Base-by-base conservation (phyloP, 331 rosid genomes). In the Pyrus hybrid region DNA sequence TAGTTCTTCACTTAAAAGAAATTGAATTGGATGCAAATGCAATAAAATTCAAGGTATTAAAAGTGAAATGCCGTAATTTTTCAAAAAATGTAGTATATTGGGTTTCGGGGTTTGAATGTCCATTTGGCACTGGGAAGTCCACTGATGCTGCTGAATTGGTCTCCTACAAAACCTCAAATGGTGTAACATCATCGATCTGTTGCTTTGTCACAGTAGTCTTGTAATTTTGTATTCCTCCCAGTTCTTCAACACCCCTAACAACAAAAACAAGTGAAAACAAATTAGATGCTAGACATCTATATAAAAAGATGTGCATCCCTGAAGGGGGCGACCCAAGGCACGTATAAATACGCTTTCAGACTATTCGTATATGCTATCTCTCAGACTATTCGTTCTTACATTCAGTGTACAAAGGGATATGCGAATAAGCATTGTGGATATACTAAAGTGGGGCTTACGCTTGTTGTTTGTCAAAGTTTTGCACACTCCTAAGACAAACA, bases 81-180 rank as follows among this genome's bases (percentile, higher is more conserved):
- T 80, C 53, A 74, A 61, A 77, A 67, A 10, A 74, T 71, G 53
- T 80, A 74, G 71, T 80, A 80, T 77, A 82, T 20, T 30, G 83
- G 80, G 45, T 81, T 81, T 22, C 81, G 85, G 41, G 78, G 81
- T 76, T 81, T 71, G 70, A 80, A 80, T 61, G 85, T 78, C 5
- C 83, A 75, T 61, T 66, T 78, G 37, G 58, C 70, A 5, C 16
- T 70, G 5, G 85, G 87, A 78, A 29, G 62, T n/a, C 88, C 85
- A 30, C 71, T 41, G 56, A 81, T 47, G 73, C 85, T 78, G 80
- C 77, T 75, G 54, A 53, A 68, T 78, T 81, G 85, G 28, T 78
- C 79, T 61, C 79, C 85, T 20, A 78, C 65, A 41, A 67, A 56
- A 18, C 85, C 85, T 83, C 85, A 78, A 20, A 84, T 75, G 13